Evolutionary conservation across 345 rosid genomes (phyloP).

Genomic region (Lepidium aucheri): DNA sequence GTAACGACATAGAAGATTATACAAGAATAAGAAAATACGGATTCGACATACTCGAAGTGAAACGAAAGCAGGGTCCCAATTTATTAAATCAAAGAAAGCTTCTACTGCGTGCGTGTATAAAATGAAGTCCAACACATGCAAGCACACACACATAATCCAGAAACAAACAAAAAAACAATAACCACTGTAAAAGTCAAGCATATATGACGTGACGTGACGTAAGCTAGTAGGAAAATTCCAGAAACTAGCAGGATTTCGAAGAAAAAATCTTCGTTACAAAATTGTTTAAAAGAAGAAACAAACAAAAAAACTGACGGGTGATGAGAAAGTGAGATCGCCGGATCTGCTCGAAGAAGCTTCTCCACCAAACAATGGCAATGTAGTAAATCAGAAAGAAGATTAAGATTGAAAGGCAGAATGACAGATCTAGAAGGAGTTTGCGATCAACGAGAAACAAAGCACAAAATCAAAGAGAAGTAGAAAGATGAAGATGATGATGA

Average conservation of each 20-base stretch:
- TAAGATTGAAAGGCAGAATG: background rate
- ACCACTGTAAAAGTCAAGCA: background rate
- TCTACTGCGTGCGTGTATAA: background rate
- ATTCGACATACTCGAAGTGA: background rate
- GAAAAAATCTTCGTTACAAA: background rate
- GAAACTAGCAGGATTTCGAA: background rate
- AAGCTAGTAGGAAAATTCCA: background rate
- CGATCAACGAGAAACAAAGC: background rate
- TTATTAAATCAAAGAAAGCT: background rate
- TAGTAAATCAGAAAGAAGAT: background rate
- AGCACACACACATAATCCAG: background rate
- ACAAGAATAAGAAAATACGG: background rate
- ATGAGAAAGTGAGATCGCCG: background rate
- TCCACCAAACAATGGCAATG: background rate
- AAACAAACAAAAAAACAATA: too few relatives aligned
- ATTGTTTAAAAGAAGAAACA: background rate
- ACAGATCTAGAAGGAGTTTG: conserved; percentile 11
- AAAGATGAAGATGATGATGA: background rate
- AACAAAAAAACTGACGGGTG: background rate
- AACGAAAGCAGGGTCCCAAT: background rate
- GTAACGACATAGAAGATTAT: background rate
- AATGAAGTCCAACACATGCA: background rate
- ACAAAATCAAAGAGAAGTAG: background rate
- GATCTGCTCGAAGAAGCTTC: conserved; percentile 5
- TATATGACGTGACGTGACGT: conserved; percentile 1